phyloP scores from a whole-genome alignment of 805 yeast genomes.

The Pichia thaimueangensis region DNA sequence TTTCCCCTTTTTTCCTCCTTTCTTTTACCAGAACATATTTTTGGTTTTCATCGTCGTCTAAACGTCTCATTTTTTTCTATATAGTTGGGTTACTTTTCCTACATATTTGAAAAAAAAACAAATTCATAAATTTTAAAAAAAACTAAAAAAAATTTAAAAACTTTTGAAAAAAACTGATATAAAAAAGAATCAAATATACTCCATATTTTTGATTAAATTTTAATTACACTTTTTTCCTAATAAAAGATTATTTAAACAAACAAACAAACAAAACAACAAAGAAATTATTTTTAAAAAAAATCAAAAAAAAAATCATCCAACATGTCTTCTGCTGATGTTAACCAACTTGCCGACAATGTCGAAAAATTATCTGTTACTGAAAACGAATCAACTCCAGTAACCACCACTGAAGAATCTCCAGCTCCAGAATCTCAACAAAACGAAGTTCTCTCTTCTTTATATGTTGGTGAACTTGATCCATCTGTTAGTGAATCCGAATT shows the following conservation, averaged over 20 bases:
- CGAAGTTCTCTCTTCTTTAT: conserved; percentile 74
- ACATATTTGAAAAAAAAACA: conserved; percentile 1
- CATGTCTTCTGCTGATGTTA: conserved; percentile 32
- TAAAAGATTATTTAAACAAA: conserved; percentile 5
- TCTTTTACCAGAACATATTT: conserved; percentile 10
- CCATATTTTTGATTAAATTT: conserved; percentile 5
- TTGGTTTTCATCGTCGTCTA: conserved; percentile 13
- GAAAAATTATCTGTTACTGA: conserved; percentile 31
- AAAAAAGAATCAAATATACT: conserved; percentile 1
- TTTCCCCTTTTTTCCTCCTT: background rate
- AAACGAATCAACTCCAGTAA: conserved; percentile 27
- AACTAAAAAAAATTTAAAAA: conserved; percentile 13
- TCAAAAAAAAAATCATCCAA: conserved; percentile 10
- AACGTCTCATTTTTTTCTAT: conserved; percentile 5
- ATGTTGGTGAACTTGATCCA: conserved; percentile 95
- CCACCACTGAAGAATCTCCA: conserved; percentile 28
- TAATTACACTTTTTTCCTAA: conserved; percentile 9
- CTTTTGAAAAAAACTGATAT: conserved; percentile 4
- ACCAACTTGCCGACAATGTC: conserved; percentile 30
- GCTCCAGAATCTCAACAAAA: conserved; percentile 37
- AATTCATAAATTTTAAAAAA: conserved; percentile 9
- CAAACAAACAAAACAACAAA: conserved; percentile 8
- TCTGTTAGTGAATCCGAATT: conserved; percentile 89
- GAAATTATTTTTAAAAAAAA: conserved; percentile 12
- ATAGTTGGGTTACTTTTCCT: conserved; percentile 5